phyloP scores from a whole-genome alignment of 1,284 basidiomycete species.

The Microbotryomycetes sp. region DNA sequence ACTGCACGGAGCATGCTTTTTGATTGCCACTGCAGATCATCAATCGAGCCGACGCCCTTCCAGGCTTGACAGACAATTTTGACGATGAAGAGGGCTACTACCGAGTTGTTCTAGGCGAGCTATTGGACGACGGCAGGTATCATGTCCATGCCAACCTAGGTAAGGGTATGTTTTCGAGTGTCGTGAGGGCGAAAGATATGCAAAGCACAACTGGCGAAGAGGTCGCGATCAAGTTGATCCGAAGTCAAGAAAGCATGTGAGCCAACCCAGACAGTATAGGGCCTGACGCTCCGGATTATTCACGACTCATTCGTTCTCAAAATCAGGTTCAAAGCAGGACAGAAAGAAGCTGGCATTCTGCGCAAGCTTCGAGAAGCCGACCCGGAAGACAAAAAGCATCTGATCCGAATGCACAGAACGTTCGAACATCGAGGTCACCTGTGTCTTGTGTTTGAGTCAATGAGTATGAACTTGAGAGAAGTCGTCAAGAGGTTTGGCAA shows the following conservation, averaged over 20 bases:
- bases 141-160: slow-evolving; percentile 91
- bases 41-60: slow-evolving; percentile 19
- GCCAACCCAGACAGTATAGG: slow-evolving; percentile 42
- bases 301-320: slow-evolving; percentile 8
- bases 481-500: slow-evolving; percentile 99
- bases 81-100: slow-evolving; percentile 93
- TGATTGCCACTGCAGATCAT: slow-evolving; percentile 10
- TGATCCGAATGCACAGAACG: slow-evolving; percentile 81
- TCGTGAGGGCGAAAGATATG: slow-evolving; percentile 81
- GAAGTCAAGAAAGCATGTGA: slow-evolving; percentile 94
- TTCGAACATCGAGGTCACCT: slow-evolving; percentile 97
- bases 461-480: slow-evolving; percentile 94
- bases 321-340: slow-evolving; percentile 81
- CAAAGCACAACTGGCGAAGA: slow-evolving; percentile 58
- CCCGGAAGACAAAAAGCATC: slow-evolving; percentile 91
- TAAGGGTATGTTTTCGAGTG: slow-evolving; percentile 97
- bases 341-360: slow-evolving; percentile 86
- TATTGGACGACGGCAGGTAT: slow-evolving; percentile 80
- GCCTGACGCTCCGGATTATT: neutral
- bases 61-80: slow-evolving; percentile 48
- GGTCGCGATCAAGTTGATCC: slow-evolving; percentile 95
- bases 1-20: neutral
- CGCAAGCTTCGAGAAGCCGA: slow-evolving; percentile 80
- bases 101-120: slow-evolving; percentile 85
- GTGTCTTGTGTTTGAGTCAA: slow-evolving; percentile 84